phyloP scores from a whole-genome alignment of 441 rosid species.

The Macaranga tanarius region DNA sequence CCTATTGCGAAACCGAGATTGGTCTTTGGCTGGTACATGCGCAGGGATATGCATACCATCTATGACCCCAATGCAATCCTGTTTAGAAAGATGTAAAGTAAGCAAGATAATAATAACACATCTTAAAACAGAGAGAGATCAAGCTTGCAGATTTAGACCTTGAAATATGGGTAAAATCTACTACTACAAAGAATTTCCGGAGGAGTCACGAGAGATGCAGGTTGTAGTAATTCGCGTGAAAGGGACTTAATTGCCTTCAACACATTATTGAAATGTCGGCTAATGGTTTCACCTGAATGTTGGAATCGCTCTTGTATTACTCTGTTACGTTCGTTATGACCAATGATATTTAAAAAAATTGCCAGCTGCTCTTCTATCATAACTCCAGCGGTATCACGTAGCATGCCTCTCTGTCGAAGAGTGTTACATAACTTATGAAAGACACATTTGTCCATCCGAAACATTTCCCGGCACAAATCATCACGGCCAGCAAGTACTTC shows the following conservation, averaged over 20 bases:
- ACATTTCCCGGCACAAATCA: constrained; percentile 57
- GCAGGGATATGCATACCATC: constrained; percentile 77
- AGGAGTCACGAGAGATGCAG: constrained; percentile 44
- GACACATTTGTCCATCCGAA: constrained; percentile 81
- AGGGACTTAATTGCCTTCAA: constrained; percentile 80
- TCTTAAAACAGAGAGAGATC: not conserved
- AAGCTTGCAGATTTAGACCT: constrained; percentile 42
- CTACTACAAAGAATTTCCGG: constrained; percentile 41
- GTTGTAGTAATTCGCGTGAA: constrained; percentile 62
- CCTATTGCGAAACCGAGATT: constrained; percentile 66
- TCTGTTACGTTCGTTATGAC: constrained; percentile 79
- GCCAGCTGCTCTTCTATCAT: constrained; percentile 83
- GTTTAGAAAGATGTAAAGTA: constrained; percentile 22
- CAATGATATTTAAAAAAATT: constrained; percentile 72
- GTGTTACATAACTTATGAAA: constrained; percentile 58
- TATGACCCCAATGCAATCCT: constrained; percentile 81
- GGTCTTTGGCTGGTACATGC: constrained; percentile 73
- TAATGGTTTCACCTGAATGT: constrained; percentile 84
- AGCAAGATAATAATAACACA: constrained; percentile 18
- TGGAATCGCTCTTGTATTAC: constrained; percentile 76
- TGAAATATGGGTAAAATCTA: constrained; percentile 77
- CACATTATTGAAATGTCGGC: constrained; percentile 81
- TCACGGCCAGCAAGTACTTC: constrained; percentile 56
- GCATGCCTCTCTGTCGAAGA: constrained; percentile 55
- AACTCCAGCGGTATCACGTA: constrained; percentile 69